Evolutionary conservation across 2,329 filamentous ascomycete genomes (phyloP), one percentile per base, ranked within the genome.

Genomic region (Trichothecium roseum): DNA sequence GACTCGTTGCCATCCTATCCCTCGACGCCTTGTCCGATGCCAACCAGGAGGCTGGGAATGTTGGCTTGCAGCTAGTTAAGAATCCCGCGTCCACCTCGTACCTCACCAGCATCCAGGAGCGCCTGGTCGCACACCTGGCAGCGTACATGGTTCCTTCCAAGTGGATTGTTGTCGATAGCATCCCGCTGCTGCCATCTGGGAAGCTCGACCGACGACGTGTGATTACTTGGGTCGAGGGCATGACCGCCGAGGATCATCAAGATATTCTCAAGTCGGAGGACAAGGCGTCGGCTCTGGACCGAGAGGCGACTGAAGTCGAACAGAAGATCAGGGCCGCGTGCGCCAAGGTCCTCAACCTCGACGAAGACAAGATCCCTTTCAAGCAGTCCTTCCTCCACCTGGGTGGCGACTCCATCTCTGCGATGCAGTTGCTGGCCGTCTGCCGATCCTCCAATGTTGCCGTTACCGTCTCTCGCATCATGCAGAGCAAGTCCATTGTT

Each of bases 371-470:
- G 17, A 35, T 47, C 0, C 39, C 45, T 3, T 47, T 44, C 28
- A 41, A 33, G 7, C 36, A 42, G 7, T 47, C 45, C 13, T 29
- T 29, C 28, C 15, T 29, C 28, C 28, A 29, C 28, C 28, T 29
- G 6, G 28, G 28, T 13, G 28, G 28, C 15, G 28, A 29, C 15
- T 29, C 28, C 28, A 29, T 29, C 28, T n/a, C 28, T 7, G 28
- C 28, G 6, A 29, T 29, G 28, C 50, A 54, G 8, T 48, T 60
- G 13, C 53, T 57, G 4, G 62, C 69, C n/a, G 48, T 49, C 4
- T 56, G 54, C 24, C 51, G 54, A 8, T 46, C 50, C 8, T 46
- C 48, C 4, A 48, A 46, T 1, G 37, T 61, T 2, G 33, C 38
- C 15, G 36, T 59, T 5, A 51, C 52, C 0, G 55, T 62, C 16